Conservation (phyloP, 164 flowering plant genomes). For the Euptelea pleiosperma region DNA sequence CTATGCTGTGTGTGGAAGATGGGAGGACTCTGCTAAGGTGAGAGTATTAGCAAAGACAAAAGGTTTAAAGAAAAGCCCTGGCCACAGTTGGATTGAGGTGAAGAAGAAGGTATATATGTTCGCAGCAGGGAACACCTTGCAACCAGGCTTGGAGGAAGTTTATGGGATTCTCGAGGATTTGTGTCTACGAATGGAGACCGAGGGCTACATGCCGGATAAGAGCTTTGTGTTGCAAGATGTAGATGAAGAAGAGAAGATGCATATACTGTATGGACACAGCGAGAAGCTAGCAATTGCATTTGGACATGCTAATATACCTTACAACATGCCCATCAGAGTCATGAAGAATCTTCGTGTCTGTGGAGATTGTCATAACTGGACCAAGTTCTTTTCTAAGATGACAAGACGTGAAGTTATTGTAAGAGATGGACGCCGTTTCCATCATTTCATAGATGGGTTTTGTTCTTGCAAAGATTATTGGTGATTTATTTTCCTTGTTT, state of each 20-base stretch:
- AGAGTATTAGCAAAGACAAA: conserved; percentile 53
- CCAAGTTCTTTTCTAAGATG: conserved; percentile 15
- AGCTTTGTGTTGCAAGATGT: conserved; percentile 24
- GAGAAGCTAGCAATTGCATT: conserved; percentile 20
- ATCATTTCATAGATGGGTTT: conserved; percentile 15
- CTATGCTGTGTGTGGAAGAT: conserved; percentile 59
- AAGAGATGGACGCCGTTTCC: conserved; percentile 14
- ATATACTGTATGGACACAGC: conserved; percentile 13
- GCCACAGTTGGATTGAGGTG: conserved; percentile 79
- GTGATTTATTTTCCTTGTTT: neutral
- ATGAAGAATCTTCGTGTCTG: conserved; percentile 20
- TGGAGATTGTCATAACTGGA: conserved; percentile 21
- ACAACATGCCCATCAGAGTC: conserved; percentile 11
- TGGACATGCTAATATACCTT: conserved; percentile 20
- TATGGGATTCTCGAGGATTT: conserved; percentile 37
- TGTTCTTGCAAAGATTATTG: conserved; percentile 17
- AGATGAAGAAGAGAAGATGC: conserved; percentile 21
- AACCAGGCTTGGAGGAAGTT: conserved; percentile 37
- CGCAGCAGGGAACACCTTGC: conserved; percentile 44
- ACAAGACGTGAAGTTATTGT: conserved; percentile 14
- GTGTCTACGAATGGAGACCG: conserved; percentile 41
- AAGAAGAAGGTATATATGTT: conserved; percentile 55
- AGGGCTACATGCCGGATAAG: conserved; percentile 25
- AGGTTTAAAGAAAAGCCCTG: conserved; percentile 66
- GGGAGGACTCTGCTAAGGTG: conserved; percentile 73